Conservation (phyloP, 768 basidiomycete genomes). For the Mycena capillaripes region DNA sequence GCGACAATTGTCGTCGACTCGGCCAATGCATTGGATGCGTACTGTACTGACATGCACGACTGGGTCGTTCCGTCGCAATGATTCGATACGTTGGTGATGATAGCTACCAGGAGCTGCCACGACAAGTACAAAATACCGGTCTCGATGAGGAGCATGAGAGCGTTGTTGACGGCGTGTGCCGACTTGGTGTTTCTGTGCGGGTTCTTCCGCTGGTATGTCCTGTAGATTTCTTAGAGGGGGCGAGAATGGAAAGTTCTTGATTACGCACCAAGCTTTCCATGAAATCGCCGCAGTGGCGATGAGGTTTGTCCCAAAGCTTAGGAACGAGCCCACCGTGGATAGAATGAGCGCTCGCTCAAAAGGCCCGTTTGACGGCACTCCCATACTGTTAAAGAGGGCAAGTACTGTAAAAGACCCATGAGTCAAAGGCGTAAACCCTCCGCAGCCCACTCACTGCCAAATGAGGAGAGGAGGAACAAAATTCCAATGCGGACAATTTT, state of each 20-base stretch:
- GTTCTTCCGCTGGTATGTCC: constrained; percentile 1
- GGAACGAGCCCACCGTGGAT: constrained; percentile 17
- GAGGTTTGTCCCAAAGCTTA: constrained; percentile 23
- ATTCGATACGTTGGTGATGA: constrained; percentile 11
- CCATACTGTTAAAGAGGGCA: constrained; percentile 21
- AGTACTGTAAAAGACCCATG: constrained; percentile 1
- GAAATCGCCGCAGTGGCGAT: constrained; percentile 22
- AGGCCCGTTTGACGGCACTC: constrained; percentile 11
- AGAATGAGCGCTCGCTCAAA: constrained; percentile 26
- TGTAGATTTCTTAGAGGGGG: neutral
- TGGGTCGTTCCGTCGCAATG: neutral
- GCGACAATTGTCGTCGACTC: constrained; percentile 24
- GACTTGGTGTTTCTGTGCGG: neutral
- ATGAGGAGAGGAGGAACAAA: constrained; percentile 21
- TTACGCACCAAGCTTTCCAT: constrained; percentile 24
- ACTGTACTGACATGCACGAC: constrained; percentile 13
- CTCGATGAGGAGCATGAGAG: constrained; percentile 20
- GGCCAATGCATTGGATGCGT: constrained; percentile 13
- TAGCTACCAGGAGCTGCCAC: constrained; percentile 19
- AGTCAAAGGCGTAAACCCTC: neutral
- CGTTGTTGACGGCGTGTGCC: constrained; percentile 5
- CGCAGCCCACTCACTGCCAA: constrained; percentile 11
- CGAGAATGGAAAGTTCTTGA: neutral
- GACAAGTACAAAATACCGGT: constrained; percentile 22
- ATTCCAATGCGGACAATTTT: constrained; percentile 21